Evolutionary conservation across 345 rosid genomes (phyloP).

Genomic region (Stellera chamaejasme): DNA sequence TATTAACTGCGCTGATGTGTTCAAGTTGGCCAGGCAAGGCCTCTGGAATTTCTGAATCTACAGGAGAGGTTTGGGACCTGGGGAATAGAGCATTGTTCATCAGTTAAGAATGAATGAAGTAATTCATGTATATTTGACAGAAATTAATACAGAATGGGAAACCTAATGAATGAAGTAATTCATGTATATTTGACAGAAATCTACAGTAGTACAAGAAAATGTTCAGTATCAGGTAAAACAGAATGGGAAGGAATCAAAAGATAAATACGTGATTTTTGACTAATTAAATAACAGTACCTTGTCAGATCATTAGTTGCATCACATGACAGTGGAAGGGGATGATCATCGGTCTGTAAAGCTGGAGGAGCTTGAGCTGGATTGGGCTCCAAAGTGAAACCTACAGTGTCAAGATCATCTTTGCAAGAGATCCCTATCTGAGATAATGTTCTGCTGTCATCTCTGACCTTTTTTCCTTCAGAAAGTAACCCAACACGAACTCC

Average conservation of each 20-base stretch:
- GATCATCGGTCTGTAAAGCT: slow-evolving; percentile 36
- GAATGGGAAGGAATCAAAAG: background rate
- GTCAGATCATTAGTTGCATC: slow-evolving; percentile 12
- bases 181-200: background rate
- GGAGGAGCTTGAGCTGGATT: slow-evolving; percentile 26
- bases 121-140: background rate
- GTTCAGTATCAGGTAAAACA: background rate
- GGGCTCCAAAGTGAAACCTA: slow-evolving; percentile 79
- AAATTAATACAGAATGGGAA: background rate
- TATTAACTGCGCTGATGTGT: slow-evolving; percentile 9
- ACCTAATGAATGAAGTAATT: background rate
- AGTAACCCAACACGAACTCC: slow-evolving; percentile 67
- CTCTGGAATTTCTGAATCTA: slow-evolving; percentile 33
- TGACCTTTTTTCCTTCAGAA: slow-evolving; percentile 71
- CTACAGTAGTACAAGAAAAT: slow-evolving; percentile 1
- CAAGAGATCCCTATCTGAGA: slow-evolving; percentile 59
- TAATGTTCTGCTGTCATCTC: slow-evolving; percentile 72
- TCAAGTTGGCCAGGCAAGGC: slow-evolving; percentile 26
- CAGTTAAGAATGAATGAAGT: background rate
- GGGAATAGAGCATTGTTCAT: slow-evolving; percentile 11
- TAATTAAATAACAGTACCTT: slow-evolving; percentile 22
- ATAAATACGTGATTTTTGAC: slow-evolving; percentile 5
- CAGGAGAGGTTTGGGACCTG: slow-evolving; percentile 30
- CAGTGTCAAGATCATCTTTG: slow-evolving; percentile 40
- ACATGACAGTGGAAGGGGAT: slow-evolving; percentile 18